These are phyloP conservation scores for Candida cerambycidarum DNA, from an alignment of 805 yeast species.

Conservation along the genomic window DNA sequence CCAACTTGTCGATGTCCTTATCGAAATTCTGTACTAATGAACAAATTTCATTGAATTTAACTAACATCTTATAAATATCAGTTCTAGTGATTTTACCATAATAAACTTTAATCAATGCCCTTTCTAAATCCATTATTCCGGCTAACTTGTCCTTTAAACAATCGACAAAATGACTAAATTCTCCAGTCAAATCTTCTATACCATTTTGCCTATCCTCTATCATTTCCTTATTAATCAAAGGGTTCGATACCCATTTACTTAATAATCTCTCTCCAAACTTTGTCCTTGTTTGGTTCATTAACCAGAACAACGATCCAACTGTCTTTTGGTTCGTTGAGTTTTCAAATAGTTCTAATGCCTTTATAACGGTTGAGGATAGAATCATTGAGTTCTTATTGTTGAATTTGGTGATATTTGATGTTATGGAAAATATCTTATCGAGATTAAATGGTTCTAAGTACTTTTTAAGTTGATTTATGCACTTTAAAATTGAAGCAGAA, in stretches of 20 bases:
- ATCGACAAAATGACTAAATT: constrained; percentile 35
- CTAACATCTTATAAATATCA: constrained; percentile 32
- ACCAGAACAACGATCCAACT: constrained; percentile 75
- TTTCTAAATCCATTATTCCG: constrained; percentile 30
- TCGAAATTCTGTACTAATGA: constrained; percentile 30
- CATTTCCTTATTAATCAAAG: constrained; percentile 53
- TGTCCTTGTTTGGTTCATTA: constrained; percentile 78
- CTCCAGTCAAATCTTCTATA: constrained; percentile 29
- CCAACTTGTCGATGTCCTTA: constrained; percentile 24
- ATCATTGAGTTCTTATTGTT: constrained; percentile 50
- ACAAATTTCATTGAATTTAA: constrained; percentile 27
- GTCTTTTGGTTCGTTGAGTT: constrained; percentile 57
- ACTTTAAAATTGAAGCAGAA: constrained; percentile 24
- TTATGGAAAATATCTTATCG: constrained; percentile 52
- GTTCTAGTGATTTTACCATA: constrained; percentile 36
- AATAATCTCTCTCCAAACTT: constrained; percentile 70
- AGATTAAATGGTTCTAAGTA: constrained; percentile 67
- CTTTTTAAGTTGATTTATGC: constrained; percentile 46
- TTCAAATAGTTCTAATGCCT: constrained; percentile 70
- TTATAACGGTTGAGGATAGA: constrained; percentile 63
- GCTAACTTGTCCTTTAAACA: constrained; percentile 24
- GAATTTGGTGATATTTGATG: constrained; percentile 54
- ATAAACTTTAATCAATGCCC: constrained; percentile 36
- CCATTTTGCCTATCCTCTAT: constrained; percentile 69
- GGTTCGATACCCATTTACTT: constrained; percentile 71